Conservation (phyloP, 768 basidiomycete genomes). For the Auricularia auricula-judae region DNA sequence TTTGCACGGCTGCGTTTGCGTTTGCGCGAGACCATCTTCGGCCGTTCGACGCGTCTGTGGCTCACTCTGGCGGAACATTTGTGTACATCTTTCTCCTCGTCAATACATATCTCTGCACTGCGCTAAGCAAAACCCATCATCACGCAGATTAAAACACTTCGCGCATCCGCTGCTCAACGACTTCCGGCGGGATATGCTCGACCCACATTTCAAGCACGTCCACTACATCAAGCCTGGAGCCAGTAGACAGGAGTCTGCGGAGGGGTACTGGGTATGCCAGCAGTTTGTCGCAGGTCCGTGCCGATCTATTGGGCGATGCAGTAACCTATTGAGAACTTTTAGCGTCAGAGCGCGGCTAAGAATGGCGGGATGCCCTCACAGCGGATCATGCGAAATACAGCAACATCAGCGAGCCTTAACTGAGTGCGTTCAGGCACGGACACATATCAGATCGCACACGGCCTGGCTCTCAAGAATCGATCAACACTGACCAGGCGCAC, state of each 20-base stretch:
- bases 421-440: too few species aligned
- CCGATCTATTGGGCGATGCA: background rate
- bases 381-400: too few species aligned
- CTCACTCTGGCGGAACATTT: conserved; percentile 39
- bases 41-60: conserved; percentile 30
- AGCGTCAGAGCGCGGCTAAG: too few species aligned
- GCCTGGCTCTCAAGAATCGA: too few species aligned
- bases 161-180: conserved; percentile 54
- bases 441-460: too few species aligned
- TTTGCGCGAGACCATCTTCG: conserved; percentile 52
- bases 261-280: conserved; percentile 79
- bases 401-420: too few species aligned
- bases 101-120: background rate
- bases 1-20: conserved; percentile 61
- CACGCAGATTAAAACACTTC: conserved; percentile 72
- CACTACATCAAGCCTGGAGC: conserved; percentile 70
- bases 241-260: conserved; percentile 65
- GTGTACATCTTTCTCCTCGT: conserved; percentile 28
- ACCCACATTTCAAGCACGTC: conserved; percentile 56
- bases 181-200: conserved; percentile 52
- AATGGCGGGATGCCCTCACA: too few species aligned
- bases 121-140: background rate
- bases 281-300: conserved; percentile 32
- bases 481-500: too few species aligned
- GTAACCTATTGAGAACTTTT: too few species aligned